Base-by-base conservation (phyloP, 805 yeast genomes). In the Sugiyamaella americana region DNA sequence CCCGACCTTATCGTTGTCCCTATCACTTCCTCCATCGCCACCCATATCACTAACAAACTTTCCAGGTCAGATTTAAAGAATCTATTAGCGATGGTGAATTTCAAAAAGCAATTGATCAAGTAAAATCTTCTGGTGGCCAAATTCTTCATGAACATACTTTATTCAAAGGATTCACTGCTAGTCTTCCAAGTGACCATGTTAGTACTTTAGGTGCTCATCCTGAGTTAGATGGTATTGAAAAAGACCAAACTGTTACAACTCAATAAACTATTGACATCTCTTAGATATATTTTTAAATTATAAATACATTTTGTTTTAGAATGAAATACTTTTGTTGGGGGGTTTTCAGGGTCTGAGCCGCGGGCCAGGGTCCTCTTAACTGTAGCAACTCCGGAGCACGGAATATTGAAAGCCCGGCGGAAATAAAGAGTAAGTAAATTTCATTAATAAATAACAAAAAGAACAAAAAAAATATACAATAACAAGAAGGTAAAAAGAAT, bases 101-200 rank as follows among this genome's bases (percentile, higher is more conserved):
- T 47, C 43, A 45, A 21, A 47, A 53, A 55, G 58, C 54, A 8
- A 41, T 49, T 22, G 54, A 53, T 5, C 48, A 51, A 19, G 38
- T 55, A 45, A 53, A 53, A 44, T 37, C 49, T n/a, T 35, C 42
- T 17, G 58, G 58, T 4, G 58, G 67, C 43, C 51, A 56, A 18
- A 50, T 63, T 41, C 40, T 54, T 18, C 66, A 62, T 47, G 52
- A 61, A 40, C 63, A 63, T 54, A 54, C 67, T 16, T 57, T 63
- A 20, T 63, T 63, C 55, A 62, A 62, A 58, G 68, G 66, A 35
- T 63, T 63, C 55, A 54, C 55, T 24, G 66, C 66, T 44, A 49
- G 54, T 36, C 40, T 63, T 8, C 66, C 67, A 23, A 52, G 48
- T 17, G 61, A 57, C 44, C 62, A 61, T 51, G 58, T 49, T 47